Evolutionary conservation across 305 asterid species (phyloP).

Genomic region (Nicotiana rustica): DNA sequence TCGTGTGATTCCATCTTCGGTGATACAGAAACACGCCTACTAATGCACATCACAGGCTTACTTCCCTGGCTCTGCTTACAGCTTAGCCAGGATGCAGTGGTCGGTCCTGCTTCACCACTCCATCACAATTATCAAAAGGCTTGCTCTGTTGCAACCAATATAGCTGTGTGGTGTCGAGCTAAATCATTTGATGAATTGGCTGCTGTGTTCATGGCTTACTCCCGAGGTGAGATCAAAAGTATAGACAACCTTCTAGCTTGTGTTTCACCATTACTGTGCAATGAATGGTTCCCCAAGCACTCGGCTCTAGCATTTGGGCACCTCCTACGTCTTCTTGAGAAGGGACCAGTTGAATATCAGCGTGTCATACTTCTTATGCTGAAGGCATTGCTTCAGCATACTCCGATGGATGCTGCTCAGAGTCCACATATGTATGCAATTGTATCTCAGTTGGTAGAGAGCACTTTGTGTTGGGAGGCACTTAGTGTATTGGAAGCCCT

Average conservation of each 20-base stretch:
- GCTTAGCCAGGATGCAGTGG: constrained; percentile 71
- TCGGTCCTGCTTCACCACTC: constrained; percentile 65
- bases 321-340: constrained; percentile 84
- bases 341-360: constrained; percentile 92
- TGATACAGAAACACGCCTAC: constrained; percentile 85
- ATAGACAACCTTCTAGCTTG: constrained; percentile 92
- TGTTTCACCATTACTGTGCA: constrained; percentile 89
- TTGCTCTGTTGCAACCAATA: constrained; percentile 75
- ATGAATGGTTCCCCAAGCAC: constrained; percentile 96
- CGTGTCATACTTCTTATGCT: constrained; percentile 93
- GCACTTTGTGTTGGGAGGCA: constrained; percentile 98
- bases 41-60: constrained; percentile 96
- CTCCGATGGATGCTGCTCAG: constrained; percentile 96
- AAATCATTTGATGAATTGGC: constrained; percentile 87
- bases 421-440: constrained; percentile 98
- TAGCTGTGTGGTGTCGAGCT: constrained; percentile 89
- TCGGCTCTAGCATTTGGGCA: constrained; percentile 96
- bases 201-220: constrained; percentile 81
- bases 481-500: constrained; percentile 99
- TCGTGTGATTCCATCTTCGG: constrained; percentile 98
- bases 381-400: constrained; percentile 97
- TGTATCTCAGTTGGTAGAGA: constrained; percentile 96
- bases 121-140: constrained; percentile 84
- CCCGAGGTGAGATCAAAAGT: constrained; percentile 81
- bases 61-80: constrained; percentile 99